Percentiles rank a stretch among this genome's conserved stretches.
phyloP scores from a whole-genome alignment of 1,284 basidiomycete genomes.

The Coniophora puteana region DNA sequence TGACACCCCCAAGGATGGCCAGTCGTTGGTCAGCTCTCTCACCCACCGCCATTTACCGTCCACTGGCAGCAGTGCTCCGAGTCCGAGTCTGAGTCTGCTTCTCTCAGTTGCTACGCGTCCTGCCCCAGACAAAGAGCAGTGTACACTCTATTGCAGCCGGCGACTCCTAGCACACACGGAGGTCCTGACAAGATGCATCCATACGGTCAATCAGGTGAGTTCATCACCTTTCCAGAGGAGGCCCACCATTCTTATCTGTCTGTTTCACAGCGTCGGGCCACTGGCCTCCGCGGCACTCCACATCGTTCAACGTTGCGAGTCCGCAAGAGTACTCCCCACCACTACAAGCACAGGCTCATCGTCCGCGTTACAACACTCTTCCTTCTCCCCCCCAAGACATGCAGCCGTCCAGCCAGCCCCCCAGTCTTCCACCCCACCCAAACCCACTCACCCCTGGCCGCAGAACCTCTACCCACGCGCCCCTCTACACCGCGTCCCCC shows the following conservation, averaged over 20 bases:
- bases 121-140: too few species aligned
- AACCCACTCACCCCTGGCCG: constrained; percentile 19
- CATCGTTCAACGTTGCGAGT: constrained; percentile 18
- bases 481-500: too few species aligned
- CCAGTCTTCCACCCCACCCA: constrained; percentile 4
- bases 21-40: too few species aligned
- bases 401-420: constrained; percentile 2
- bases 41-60: too few species aligned
- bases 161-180: too few species aligned
- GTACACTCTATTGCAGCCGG: too few species aligned
- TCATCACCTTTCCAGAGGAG: too few species aligned
- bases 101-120: too few species aligned
- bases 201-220: constrained; percentile 27
- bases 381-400: constrained; percentile 7
- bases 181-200: constrained; percentile 18
- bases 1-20: too few species aligned
- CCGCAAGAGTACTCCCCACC: too few species aligned
- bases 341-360: constrained; percentile 8
- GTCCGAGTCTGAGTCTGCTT: too few species aligned
- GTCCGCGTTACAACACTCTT: constrained; percentile 20
- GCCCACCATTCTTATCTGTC: constrained; percentile 7
- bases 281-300: constrained; percentile 21
- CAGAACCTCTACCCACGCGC: background rate
- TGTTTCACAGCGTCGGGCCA: constrained; percentile 15
- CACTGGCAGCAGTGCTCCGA: too few species aligned